Evolutionary conservation across 768 basidiomycete genomes (phyloP), one percentile per base, ranked within the genome.

Genomic region (Serendipita vermifera): DNA sequence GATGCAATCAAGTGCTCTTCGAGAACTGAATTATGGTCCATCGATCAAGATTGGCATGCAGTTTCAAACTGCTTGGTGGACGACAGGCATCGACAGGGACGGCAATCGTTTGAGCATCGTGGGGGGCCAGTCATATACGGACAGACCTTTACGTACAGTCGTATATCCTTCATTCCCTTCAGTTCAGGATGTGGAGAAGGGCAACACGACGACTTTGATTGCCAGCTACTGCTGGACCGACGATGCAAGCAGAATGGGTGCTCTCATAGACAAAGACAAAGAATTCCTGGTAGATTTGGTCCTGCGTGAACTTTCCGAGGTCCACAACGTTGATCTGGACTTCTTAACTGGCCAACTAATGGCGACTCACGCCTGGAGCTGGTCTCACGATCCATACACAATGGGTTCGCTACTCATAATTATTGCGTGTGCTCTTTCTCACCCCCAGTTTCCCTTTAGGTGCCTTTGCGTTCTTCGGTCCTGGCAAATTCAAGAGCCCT

Each of bases 141-240:
- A 76, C 60, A 61, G 67, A 15, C 71, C 70, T 4, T 61, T 72
- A n/a, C 68, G 72, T 29, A 70, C 67, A 0, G 63, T 73, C 48
- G 71, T 76, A 2, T 76, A 75, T 58, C 75, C 75, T 0, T 76
- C 74, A 2, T 71, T 70, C 24, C n/a, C n/a, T n/a, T n/a, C n/a
- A n/a, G n/a, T n/a, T n/a, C 72, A 71, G 0, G 59, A 61, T 22
- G 56, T 59, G n/a, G 43, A 59, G 11, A 20, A 22, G 22, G 59
- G 58, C 0, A 65, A 63, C 5, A 61, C 66, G 17, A 66, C 63
- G 0, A 64, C 66, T 0, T 62, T 76, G 5, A 72, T 76, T 7
- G 72, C 70, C 2, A 73, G 71, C 48, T 75, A 74, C 62, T 62
- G 59, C 29, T 73, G 70, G 72, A 69, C 68, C 7, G 57, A 67